phyloP scores from a whole-genome alignment of 2,329 filamentous ascomycete genomes.

The Venturia oleaginea region DNA sequence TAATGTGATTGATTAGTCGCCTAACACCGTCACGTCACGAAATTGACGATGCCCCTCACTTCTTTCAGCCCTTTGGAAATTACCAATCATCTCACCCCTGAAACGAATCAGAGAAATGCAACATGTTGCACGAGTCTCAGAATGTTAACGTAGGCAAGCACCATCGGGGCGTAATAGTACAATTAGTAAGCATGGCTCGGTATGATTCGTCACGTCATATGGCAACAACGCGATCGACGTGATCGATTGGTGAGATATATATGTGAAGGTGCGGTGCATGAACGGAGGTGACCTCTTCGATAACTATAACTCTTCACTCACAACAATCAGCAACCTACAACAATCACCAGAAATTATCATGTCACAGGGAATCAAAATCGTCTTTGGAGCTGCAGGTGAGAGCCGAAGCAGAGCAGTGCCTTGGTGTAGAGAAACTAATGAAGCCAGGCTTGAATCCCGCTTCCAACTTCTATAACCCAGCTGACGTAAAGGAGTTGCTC shows the following conservation, averaged over 20 bases:
- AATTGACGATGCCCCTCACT: too few relatives aligned
- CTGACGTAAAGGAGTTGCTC: neutral
- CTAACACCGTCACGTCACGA: too few relatives aligned
- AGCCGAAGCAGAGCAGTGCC: neutral
- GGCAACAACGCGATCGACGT: neutral
- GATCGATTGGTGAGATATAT: neutral
- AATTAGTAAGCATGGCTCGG: neutral
- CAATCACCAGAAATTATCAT: neutral
- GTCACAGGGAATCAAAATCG: slow-evolving; percentile 3
- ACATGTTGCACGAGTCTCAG: neutral
- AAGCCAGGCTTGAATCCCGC: slow-evolving; percentile 4
- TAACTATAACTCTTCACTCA: neutral
- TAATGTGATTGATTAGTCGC: too few relatives aligned
- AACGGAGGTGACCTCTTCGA: neutral
- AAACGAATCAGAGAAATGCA: neutral
- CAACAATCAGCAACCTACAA: too few relatives aligned
- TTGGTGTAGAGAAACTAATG: neutral
- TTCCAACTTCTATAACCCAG: neutral
- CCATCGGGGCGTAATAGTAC: neutral
- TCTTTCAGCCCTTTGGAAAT: neutral
- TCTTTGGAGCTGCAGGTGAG: slow-evolving; percentile 3
- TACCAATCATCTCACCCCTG: neutral
- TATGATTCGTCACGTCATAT: neutral
- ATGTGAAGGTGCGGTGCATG: neutral
- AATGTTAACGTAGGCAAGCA: neutral